These are phyloP conservation scores for Leucocoprinus sp. DNA, from an alignment of 768 basidiomycete species.

Conservation along the genomic window DNA sequence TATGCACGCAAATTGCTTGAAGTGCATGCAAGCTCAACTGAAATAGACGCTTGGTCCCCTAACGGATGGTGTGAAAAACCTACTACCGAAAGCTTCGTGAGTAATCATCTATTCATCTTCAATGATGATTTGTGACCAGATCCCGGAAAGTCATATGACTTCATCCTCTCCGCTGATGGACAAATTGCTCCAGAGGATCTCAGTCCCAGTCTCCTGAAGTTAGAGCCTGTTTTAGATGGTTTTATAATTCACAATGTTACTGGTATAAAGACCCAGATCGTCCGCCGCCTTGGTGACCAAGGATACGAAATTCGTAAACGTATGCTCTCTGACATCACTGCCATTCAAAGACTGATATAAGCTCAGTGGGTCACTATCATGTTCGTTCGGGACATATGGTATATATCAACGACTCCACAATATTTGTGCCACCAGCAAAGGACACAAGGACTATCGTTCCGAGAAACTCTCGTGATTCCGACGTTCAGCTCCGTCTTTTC, in stretches of 20 bases:
- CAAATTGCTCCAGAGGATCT: conserved; percentile 53
- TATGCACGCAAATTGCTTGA: conserved; percentile 72
- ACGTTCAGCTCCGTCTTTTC: conserved; percentile 54
- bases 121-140: neutral
- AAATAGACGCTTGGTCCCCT: conserved; percentile 52
- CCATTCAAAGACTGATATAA: conserved; percentile 4
- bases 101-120: conserved; percentile 17
- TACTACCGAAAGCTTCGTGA: conserved; percentile 57
- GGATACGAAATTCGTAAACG: conserved; percentile 84
- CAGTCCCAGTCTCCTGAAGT: conserved; percentile 59
- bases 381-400: conserved; percentile 77
- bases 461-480: conserved; percentile 28
- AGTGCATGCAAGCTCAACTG: conserved; percentile 36
- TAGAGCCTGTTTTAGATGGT: conserved; percentile 56
- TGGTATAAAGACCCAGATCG: conserved; percentile 71
- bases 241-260: conserved; percentile 70
- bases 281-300: conserved; percentile 70
- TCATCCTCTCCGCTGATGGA: conserved; percentile 62
- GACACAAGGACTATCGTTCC: conserved; percentile 16
- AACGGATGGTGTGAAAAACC: conserved; percentile 75
- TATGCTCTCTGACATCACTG: conserved; percentile 27
- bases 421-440: conserved; percentile 25
- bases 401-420: conserved; percentile 64
- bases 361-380: conserved; percentile 70
- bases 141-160: conserved; percentile 62